phyloP scores from a whole-genome alignment of 2,329 filamentous ascomycete genomes.

The Pyrenophora seminiperda region DNA sequence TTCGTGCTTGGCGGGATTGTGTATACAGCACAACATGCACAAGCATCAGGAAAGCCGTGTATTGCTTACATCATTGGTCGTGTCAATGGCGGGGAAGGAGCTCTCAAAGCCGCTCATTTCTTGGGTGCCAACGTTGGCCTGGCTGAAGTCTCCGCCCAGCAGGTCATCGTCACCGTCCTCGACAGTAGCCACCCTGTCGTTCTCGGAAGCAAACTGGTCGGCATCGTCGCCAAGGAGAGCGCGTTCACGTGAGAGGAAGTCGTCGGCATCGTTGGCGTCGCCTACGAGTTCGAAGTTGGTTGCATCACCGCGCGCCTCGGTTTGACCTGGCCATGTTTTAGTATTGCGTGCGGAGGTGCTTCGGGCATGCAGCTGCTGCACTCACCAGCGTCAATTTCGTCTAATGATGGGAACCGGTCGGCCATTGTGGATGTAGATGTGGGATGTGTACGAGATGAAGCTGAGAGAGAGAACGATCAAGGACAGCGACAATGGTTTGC shows the following conservation, averaged over 20 bases:
- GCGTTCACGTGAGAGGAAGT: slow-evolving; percentile 91
- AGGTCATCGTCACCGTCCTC: slow-evolving; percentile 73
- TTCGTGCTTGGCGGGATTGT: not conserved
- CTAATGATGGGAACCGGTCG: slow-evolving; percentile 59
- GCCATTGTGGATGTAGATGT: slow-evolving; percentile 49
- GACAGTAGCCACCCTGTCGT: slow-evolving; percentile 68
- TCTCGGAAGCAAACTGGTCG: slow-evolving; percentile 80
- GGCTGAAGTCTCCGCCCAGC: slow-evolving; percentile 63
- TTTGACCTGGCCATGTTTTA: slow-evolving; percentile 63
- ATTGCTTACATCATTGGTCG: slow-evolving; percentile 68
- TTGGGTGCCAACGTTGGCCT: slow-evolving; percentile 48
- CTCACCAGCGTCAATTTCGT: slow-evolving; percentile 59
- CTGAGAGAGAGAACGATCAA: slow-evolving; percentile 1
- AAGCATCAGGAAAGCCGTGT: slow-evolving; percentile 4
- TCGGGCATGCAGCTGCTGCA: slow-evolving; percentile 28
- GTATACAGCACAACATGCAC: not conserved
- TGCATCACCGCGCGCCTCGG: slow-evolving; percentile 62
- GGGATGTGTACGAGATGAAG: not conserved
- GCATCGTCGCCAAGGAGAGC: slow-evolving; percentile 91
- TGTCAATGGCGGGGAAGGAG: slow-evolving; percentile 85
- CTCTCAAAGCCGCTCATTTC: slow-evolving; percentile 74
- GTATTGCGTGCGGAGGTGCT: slow-evolving; percentile 30
- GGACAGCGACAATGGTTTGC: slow-evolving; percentile 26
- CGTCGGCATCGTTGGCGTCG: slow-evolving; percentile 68
- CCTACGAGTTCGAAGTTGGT: slow-evolving; percentile 55